Base-by-base conservation (phyloP, 2,329 filamentous ascomycete species). In the Colletotrichum tanaceti region DNA sequence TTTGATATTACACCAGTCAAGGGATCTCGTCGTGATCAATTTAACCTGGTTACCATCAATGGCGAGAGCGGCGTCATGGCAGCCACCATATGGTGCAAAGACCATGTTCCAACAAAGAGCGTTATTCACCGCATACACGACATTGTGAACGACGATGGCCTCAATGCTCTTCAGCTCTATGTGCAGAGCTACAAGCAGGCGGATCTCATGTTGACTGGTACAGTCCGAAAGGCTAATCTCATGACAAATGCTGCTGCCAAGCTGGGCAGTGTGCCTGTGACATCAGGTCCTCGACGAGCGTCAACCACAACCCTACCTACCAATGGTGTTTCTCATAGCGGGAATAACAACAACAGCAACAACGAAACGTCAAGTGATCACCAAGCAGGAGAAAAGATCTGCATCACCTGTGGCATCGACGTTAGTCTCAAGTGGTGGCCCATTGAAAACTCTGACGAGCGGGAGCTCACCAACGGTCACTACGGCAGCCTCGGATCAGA, bases 1-100 rank as follows among this genome's bases (percentile, higher is more conserved):
- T 97, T 99, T 74, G 94, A 98, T 73, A 88, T 99, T 65, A 90
- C 89, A 0, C 93, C 95, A 0, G 91, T 98, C 68, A 98, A 99
- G 80, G 91, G 91, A 59, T 97, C 93, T 20, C 88, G 94, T 41
- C 89, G 93, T 72, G 94, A 98, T 73, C 90, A 93, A 69, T 86
- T 91, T 74, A 92, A 87, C 70, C 92, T 93, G 53, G 91, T 97
- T 47, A 93, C 89, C 50, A 85, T 98, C 43, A 92, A 92, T 50
- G 89, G 89, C 18, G 94, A 97, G 75, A 90, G 86, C 39, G 96
- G 96, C 16, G 87, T 86, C n/a, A 91, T 97, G 85, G 89, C 89
- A n/a, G 92, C 96, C 1, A 90, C 87, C 7, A 86, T 98, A 9
- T 98, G 93, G 91, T 99, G 96, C 83, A 94, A 94, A 76, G 92